Conservation (phyloP, 805 yeast species). For the Candida palmyrensis region DNA sequence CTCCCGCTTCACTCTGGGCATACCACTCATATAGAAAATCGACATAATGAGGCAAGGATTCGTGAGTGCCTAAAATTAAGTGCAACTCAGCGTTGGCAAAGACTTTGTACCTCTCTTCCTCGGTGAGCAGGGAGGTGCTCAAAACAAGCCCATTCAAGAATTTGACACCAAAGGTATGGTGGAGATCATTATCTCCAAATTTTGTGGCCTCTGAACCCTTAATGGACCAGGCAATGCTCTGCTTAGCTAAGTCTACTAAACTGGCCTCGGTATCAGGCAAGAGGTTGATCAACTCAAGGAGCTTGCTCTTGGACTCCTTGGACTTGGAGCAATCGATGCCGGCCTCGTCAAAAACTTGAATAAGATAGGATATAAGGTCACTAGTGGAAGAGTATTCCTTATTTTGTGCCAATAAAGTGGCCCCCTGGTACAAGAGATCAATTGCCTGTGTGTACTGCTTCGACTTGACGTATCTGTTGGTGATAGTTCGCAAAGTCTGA, state of each 20-base stretch:
- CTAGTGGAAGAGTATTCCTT: constrained; percentile 76
- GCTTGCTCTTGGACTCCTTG: constrained; percentile 39
- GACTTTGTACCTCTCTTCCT: constrained; percentile 32
- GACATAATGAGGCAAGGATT: constrained; percentile 35
- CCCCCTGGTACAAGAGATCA: constrained; percentile 67
- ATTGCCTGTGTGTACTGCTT: constrained; percentile 67
- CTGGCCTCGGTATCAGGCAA: constrained; percentile 43
- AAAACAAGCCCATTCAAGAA: constrained; percentile 37
- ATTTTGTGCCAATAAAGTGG: constrained; percentile 61
- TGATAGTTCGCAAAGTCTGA: constrained; percentile 87
- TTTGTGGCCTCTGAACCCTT: constrained; percentile 37
- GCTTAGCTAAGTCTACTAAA: constrained; percentile 61
- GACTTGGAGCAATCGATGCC: constrained; percentile 31
- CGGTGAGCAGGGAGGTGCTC: constrained; percentile 9
- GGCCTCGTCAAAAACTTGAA: constrained; percentile 62
- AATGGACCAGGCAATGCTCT: constrained; percentile 62
- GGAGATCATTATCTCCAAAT: constrained; percentile 73
- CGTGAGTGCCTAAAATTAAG: constrained; percentile 60
- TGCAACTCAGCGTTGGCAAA: constrained; percentile 70
- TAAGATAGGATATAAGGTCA: constrained; percentile 66
- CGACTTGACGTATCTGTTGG: constrained; percentile 72
- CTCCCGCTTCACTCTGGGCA: constrained; percentile 13
- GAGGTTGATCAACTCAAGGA: constrained; percentile 43
- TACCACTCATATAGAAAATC: constrained; percentile 45
- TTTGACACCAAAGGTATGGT: constrained; percentile 68